phyloP scores from a whole-genome alignment of 495 filamentous ascomycete genomes.

The Aspergillus ostianus region DNA sequence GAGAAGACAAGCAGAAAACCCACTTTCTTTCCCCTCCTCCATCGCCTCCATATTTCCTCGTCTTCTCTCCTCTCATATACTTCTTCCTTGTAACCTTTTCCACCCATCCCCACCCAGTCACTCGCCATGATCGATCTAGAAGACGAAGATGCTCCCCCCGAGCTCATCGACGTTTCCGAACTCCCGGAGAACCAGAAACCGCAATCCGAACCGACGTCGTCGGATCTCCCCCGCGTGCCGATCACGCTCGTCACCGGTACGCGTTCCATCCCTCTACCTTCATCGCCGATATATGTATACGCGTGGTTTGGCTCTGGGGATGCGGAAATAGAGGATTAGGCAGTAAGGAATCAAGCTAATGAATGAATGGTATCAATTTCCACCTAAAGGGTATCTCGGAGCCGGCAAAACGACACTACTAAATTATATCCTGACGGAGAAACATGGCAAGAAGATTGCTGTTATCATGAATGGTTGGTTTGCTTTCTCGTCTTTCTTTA shows the following conservation, averaged over 20 bases:
- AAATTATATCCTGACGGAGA: constrained; percentile 90
- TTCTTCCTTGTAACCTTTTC: neutral
- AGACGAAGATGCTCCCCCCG: constrained; percentile 71
- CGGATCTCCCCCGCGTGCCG: constrained; percentile 65
- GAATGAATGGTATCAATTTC: neutral
- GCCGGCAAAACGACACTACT: constrained; percentile 94
- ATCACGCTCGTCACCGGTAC: constrained; percentile 93
- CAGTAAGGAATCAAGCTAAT: neutral
- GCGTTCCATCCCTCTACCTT: constrained; percentile 6
- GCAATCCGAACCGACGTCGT: constrained; percentile 19
- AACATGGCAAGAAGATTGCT: constrained; percentile 95
- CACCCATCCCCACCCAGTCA: neutral
- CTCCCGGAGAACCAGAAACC: constrained; percentile 26
- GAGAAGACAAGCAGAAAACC: neutral
- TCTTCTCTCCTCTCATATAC: too few species aligned
- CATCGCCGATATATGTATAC: neutral
- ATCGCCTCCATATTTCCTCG: neutral
- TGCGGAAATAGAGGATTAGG: neutral
- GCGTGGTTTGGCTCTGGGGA: neutral
- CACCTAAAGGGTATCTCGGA: constrained; percentile 69
- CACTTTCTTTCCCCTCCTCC: neutral
- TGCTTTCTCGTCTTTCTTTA: neutral
- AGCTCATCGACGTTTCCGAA: constrained; percentile 59
- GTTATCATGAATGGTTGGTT: constrained; percentile 89
- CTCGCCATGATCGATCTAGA: constrained; percentile 46